Evolutionary conservation across 352 stramenopile species (phyloP).

Genomic region (Pythium pyrilobum): DNA sequence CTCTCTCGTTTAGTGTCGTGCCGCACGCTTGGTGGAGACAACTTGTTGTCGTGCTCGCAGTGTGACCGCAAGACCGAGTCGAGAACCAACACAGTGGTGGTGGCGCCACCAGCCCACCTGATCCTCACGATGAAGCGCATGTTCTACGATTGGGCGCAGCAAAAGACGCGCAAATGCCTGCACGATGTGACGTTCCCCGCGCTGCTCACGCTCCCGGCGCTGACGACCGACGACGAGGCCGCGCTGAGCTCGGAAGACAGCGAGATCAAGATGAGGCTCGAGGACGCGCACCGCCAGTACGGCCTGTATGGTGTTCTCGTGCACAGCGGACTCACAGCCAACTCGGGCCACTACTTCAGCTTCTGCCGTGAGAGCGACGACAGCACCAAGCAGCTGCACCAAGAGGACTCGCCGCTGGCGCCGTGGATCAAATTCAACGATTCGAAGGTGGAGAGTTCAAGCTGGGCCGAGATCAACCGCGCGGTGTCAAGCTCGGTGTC

Average conservation of each 20-base stretch:
- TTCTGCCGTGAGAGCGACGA: constrained; percentile 83
- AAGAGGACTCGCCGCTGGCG: constrained; percentile 67
- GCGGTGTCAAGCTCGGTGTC: constrained; percentile 74
- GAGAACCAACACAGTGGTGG: constrained; percentile 73
- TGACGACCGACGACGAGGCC: constrained; percentile 57
- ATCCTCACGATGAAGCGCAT: constrained; percentile 89
- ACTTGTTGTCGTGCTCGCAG: constrained; percentile 61
- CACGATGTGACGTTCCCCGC: constrained; percentile 78
- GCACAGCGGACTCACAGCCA: constrained; percentile 83
- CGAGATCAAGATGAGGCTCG: constrained; percentile 10
- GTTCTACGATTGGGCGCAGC: constrained; percentile 86
- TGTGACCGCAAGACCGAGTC: constrained; percentile 80
- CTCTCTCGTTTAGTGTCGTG: constrained; percentile 73
- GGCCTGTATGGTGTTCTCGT: constrained; percentile 88
- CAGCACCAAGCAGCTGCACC: constrained; percentile 58
- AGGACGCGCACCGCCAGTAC: constrained; percentile 54
- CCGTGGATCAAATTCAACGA: constrained; percentile 93
- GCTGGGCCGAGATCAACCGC: constrained; percentile 80
- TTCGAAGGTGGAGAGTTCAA: constrained; percentile 70
- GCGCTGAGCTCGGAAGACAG: constrained; percentile 20
- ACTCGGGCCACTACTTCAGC: constrained; percentile 90
- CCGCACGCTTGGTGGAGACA: constrained; percentile 76
- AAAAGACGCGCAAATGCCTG: constrained; percentile 85
- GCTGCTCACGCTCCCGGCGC: constrained; percentile 55
- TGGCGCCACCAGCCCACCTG: constrained; percentile 71